Base-by-base conservation (phyloP, 306 rosid genomes). In the Nissolia schottii region DNA sequence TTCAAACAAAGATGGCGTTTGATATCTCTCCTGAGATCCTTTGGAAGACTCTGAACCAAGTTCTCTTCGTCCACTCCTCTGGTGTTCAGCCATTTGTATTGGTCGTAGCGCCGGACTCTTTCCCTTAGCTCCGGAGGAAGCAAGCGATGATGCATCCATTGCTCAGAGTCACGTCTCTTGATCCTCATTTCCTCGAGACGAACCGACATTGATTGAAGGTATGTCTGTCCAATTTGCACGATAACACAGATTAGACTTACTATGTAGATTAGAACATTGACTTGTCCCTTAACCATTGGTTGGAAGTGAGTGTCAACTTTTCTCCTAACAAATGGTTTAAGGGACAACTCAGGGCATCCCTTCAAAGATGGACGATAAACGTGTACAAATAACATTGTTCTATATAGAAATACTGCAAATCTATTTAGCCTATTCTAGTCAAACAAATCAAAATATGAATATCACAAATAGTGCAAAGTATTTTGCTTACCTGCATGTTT, bases 401-500 rank as follows among this genome's bases (percentile, higher is more conserved):
- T n/a, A n/a, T n/a, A n/a, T n/a, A 43, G 23, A 64, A 23, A 18
- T 64, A 16, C 2, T 46, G 49, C 34, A 50, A 32, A 34, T 50
- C 16, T 35, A 48, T 53, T 25, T 13, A 27, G 9, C 41, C 13
- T 43, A 46, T 45, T n/a, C 72, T 9, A 28, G 45, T 68, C 43
- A 16, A 65, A 46, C 29, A 46, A 27, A 45, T n/a, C n/a, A n/a
- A n/a, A n/a, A n/a, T n/a, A n/a, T 45, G 14, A 37, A 70, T 19
- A 6, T 27, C n/a, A 20, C n/a, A n/a, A n/a, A n/a, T 8, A 24
- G 46, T 29, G 23, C n/a, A 64, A 31, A 8, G 2, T 16, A n/a
- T 28, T 58, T 51, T 76, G 48, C 54, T 85, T 68, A 87, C 96
- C 91, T 93, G 98, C 85, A 93, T 89, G 82, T 93, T 93, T 77